These are phyloP conservation scores for Pseudogymnoascus sp. DNA, from an alignment of 2,329 filamentous ascomycete genomes.

Conservation along the genomic window DNA sequence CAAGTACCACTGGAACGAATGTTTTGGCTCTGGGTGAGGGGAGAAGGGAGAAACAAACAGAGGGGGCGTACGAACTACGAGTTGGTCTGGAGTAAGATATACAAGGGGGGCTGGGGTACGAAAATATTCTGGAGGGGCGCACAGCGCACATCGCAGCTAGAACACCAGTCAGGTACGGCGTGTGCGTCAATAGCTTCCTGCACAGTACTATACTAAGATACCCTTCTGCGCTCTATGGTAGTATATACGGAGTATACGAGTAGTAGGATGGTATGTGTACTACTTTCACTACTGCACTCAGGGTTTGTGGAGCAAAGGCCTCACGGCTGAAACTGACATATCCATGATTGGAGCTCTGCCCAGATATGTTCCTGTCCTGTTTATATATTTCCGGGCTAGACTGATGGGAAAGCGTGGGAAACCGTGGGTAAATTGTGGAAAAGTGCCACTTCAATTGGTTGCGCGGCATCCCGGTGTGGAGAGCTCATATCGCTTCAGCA, in stretches of 20 bases:
- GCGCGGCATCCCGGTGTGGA: neutral
- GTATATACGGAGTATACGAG: too few relatives aligned
- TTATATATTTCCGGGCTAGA: neutral
- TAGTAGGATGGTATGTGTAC: too few relatives aligned
- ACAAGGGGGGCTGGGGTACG: neutral
- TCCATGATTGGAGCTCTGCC: slow-evolving; percentile 1
- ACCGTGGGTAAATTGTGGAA: neutral
- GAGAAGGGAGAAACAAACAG: neutral
- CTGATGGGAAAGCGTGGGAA: neutral
- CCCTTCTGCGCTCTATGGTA: neutral
- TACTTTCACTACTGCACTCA: neutral
- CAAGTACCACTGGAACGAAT: neutral
- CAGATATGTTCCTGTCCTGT: neutral
- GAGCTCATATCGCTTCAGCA: slow-evolving; percentile 9
- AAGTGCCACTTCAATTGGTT: slow-evolving; percentile 4
- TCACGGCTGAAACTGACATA: slow-evolving; percentile 5
- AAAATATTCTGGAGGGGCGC: neutral
- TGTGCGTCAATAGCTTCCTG: neutral
- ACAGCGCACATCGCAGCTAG: neutral
- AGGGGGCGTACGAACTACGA: neutral
- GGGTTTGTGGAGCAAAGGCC: neutral
- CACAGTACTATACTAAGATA: neutral
- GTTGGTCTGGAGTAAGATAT: neutral
- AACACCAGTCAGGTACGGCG: neutral
- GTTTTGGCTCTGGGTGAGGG: neutral